Conservation (phyloP, 257 asterid genomes). For the Rehmannia glutinosa region DNA sequence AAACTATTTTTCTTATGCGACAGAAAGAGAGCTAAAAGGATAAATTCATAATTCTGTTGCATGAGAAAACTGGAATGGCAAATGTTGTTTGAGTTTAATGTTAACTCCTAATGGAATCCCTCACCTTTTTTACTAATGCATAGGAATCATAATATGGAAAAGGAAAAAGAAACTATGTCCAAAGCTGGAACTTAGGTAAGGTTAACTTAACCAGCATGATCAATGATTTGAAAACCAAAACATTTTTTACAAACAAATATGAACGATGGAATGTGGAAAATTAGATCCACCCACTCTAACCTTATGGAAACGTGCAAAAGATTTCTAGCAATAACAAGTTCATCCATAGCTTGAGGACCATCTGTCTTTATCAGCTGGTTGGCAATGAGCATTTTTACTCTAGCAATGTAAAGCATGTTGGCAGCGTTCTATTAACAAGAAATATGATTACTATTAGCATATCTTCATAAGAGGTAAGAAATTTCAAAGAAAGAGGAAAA, state of each 20-base stretch:
- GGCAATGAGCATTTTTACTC: constrained; percentile 55
- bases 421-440: constrained; percentile 59
- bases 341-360: constrained; percentile 45
- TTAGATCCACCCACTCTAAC: constrained; percentile 29
- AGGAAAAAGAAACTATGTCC: neutral
- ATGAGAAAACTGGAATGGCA: neutral
- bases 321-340: constrained; percentile 57
- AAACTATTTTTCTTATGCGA: neutral
- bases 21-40: neutral
- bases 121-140: neutral
- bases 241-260: neutral
- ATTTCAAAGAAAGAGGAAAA: neutral
- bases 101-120: neutral
- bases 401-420: constrained; percentile 65
- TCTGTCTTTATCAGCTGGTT: constrained; percentile 46
- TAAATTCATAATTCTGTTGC: neutral
- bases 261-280: neutral
- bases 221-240: constrained; percentile 9
- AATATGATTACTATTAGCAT: constrained; percentile 10
- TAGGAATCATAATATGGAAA: neutral
- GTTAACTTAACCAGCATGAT: neutral
- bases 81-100: neutral
- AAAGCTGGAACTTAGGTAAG: neutral
- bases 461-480: constrained; percentile 1
- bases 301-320: constrained; percentile 57